A percentile compares a stretch with the other conserved stretches of the same genome.
Evolutionary conservation across 164 flowering plant genomes (phyloP).

Genomic region (Tinospora cordifolia): DNA sequence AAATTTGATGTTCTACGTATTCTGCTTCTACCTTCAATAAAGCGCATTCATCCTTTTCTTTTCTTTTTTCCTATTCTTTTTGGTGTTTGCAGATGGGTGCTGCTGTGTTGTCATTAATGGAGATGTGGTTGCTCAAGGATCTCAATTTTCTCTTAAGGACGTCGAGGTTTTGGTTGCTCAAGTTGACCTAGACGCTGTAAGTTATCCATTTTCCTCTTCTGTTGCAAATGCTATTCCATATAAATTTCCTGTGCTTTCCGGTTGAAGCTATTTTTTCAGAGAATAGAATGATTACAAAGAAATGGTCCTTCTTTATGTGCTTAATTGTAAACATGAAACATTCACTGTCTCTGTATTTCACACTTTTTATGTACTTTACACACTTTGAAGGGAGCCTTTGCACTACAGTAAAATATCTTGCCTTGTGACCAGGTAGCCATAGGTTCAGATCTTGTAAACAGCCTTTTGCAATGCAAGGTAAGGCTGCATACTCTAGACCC

Average conservation of each 20-base stretch:
- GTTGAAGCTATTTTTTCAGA: too few relatives aligned
- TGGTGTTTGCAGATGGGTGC: constrained; percentile 69
- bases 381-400: too few relatives aligned
- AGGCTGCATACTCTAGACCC: too few relatives aligned
- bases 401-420: too few relatives aligned
- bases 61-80: background rate
- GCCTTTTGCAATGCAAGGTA: too few relatives aligned
- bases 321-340: background rate
- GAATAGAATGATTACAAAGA: background rate
- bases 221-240: too few relatives aligned
- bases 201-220: constrained; percentile 3
- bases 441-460: too few relatives aligned
- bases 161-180: constrained; percentile 90
- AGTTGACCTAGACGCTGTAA: constrained; percentile 89
- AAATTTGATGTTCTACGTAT: background rate
- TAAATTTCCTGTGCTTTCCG: too few relatives aligned
- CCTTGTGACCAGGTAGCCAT: too few relatives aligned
- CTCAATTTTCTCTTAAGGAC: constrained; percentile 92
- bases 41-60: too few relatives aligned
- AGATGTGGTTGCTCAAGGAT: constrained; percentile 88
- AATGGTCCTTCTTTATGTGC: background rate
- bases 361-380: too few relatives aligned
- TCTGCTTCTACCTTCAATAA: background rate
- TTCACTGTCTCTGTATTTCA: background rate
- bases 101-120: constrained; percentile 80